Evolutionary conservation across 2,329 filamentous ascomycete species (phyloP).

Genomic region (Didymosphaeria variabile): DNA sequence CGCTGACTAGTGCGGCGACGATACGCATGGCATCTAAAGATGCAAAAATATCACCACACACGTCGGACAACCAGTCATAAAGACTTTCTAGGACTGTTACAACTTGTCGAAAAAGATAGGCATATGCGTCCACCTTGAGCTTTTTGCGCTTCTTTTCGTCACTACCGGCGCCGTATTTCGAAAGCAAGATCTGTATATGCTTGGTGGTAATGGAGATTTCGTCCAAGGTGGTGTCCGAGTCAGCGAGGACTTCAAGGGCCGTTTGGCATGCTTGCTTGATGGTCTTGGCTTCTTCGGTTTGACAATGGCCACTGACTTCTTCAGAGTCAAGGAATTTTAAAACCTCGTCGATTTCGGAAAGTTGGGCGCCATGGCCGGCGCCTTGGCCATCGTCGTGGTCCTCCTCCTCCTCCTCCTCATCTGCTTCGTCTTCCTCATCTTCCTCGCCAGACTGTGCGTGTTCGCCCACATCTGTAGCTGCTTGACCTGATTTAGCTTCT

Average conservation of each 20-base stretch:
- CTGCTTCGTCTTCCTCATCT: neutral
- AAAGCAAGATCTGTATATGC: slow-evolving; percentile 22
- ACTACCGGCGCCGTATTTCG: slow-evolving; percentile 5
- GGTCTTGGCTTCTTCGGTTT: slow-evolving; percentile 23
- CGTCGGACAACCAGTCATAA: slow-evolving; percentile 26
- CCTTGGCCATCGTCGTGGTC: slow-evolving; percentile 6
- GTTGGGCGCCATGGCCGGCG: slow-evolving; percentile 5
- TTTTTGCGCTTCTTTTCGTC: slow-evolving; percentile 13
- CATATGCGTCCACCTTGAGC: slow-evolving; percentile 41
- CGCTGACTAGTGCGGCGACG: slow-evolving; percentile 24
- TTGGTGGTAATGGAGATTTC: slow-evolving; percentile 19
- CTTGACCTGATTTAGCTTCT: neutral
- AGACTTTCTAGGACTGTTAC: slow-evolving; percentile 26
- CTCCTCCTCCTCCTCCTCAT: slow-evolving; percentile 8
- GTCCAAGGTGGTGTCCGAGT: slow-evolving; percentile 18
- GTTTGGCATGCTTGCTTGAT: slow-evolving; percentile 28
- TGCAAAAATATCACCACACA: slow-evolving; percentile 9
- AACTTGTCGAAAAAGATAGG: slow-evolving; percentile 35
- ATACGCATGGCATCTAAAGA: slow-evolving; percentile 30
- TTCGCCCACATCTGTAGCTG: neutral
- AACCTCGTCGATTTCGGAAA: slow-evolving; percentile 25
- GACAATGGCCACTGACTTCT: slow-evolving; percentile 28
- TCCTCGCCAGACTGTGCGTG: slow-evolving; percentile 5
- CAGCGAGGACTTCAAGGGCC: slow-evolving; percentile 8
- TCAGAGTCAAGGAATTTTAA: slow-evolving; percentile 33